phyloP scores from a whole-genome alignment of 2,329 filamentous ascomycete genomes.

The Alternaria triticimaculans region DNA sequence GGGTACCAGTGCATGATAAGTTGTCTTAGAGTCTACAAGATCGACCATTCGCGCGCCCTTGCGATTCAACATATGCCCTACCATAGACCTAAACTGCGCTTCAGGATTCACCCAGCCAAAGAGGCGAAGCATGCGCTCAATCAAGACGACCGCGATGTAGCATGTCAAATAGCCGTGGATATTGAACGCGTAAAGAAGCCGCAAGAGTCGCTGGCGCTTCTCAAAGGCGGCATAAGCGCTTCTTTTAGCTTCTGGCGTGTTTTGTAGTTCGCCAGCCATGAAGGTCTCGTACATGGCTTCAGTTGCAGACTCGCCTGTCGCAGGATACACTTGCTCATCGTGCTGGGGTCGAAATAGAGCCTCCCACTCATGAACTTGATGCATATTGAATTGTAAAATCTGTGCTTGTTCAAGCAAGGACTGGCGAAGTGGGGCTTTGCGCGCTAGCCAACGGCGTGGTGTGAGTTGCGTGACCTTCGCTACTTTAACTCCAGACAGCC shows the following conservation, averaged over 20 bases:
- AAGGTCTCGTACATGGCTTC: background rate
- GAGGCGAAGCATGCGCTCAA: background rate
- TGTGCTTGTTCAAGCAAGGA: background rate
- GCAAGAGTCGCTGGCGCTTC: background rate
- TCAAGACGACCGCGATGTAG: background rate
- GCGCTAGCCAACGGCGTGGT: background rate
- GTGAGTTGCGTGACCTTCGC: background rate
- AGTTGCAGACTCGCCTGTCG: background rate
- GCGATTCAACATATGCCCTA: background rate
- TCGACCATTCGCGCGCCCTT: background rate
- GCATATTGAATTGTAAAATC: background rate
- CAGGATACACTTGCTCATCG: background rate
- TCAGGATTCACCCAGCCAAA: background rate
- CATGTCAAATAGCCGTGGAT: background rate
- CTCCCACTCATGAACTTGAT: background rate
- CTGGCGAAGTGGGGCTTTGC: background rate
- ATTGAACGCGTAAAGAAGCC: accelerated
- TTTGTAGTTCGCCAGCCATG: background rate
- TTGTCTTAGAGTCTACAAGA: accelerated
- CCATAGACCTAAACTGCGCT: background rate
- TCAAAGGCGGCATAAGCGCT: background rate
- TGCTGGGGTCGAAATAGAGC: background rate
- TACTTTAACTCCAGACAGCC: background rate
- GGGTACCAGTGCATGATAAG: background rate
- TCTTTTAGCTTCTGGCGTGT: background rate